Percentiles rank a stretch among this genome's conserved stretches.
These are phyloP conservation scores for Suillus occidentalis DNA, from an alignment of 768 basidiomycete genomes.

Conservation along the genomic window DNA sequence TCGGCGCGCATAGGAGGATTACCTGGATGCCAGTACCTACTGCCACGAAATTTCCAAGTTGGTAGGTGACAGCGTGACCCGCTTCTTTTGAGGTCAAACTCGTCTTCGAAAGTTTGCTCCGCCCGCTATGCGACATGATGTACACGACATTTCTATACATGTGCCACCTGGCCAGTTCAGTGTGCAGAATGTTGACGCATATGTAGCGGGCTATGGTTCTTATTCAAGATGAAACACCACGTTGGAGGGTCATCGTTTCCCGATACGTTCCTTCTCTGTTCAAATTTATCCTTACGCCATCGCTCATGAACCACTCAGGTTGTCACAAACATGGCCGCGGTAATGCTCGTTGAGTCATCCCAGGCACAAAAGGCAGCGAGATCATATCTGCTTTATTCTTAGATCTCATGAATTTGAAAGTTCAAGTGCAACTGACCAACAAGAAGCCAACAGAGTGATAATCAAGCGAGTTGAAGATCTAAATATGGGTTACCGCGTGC, in stretches of 20 bases:
- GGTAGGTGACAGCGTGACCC: neutral
- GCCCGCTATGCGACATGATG: neutral
- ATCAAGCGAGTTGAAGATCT: neutral
- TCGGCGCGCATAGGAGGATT: neutral
- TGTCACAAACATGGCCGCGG: neutral
- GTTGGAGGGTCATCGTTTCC: neutral
- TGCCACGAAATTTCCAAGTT: neutral
- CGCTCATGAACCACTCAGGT: neutral
- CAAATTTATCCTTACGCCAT: neutral
- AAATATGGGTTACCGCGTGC: neutral
- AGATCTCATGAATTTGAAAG: neutral
- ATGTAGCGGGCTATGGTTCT: neutral
- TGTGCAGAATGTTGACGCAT: neutral
- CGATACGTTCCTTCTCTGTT: neutral
- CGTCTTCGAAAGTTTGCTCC: neutral
- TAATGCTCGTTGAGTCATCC: neutral
- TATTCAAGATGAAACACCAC: neutral
- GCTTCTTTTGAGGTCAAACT: neutral
- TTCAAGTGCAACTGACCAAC: neutral
- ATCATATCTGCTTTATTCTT: neutral
- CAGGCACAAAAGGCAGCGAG: neutral
- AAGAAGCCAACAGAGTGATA: neutral
- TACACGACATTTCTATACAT: neutral
- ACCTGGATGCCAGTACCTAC: neutral
- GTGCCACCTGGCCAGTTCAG: neutral